Percentiles rank a stretch among this genome's conserved stretches.
phyloP scores from a whole-genome alignment of 768 basidiomycete species.

The Podaxis carcinomalis region DNA sequence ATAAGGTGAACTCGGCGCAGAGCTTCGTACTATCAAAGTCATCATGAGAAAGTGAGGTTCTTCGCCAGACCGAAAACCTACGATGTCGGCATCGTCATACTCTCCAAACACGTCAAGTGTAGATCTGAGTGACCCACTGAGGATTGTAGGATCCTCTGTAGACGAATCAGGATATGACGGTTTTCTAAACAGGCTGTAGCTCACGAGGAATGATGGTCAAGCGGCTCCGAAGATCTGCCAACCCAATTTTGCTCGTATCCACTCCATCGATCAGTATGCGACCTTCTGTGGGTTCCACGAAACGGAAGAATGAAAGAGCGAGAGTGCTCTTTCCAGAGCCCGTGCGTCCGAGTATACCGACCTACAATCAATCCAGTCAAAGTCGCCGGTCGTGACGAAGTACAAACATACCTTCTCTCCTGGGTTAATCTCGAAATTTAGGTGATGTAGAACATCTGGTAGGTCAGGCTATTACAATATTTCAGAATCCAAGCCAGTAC shows the following conservation, averaged over 20 bases:
- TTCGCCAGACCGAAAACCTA: slow-evolving; percentile 27
- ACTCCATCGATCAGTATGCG: slow-evolving; percentile 72
- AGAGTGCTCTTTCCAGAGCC: slow-evolving; percentile 79
- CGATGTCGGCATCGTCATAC: slow-evolving; percentile 80
- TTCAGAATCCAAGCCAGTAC: neutral
- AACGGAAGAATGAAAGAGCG: slow-evolving; percentile 82
- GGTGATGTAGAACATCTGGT: slow-evolving; percentile 76
- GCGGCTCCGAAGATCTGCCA: slow-evolving; percentile 72
- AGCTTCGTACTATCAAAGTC: slow-evolving; percentile 59
- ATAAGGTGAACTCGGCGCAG: slow-evolving; percentile 83
- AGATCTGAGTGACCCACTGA: slow-evolving; percentile 78
- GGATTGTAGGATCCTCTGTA: slow-evolving; percentile 83
- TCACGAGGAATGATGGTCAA: slow-evolving; percentile 60
- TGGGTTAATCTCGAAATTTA: slow-evolving; percentile 70
- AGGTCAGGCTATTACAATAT: slow-evolving; percentile 63
- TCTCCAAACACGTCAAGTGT: slow-evolving; percentile 85
- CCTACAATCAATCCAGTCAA: slow-evolving; percentile 26
- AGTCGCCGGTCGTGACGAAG: neutral
- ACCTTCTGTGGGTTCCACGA: slow-evolving; percentile 78
- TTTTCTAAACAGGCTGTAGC: slow-evolving; percentile 14
- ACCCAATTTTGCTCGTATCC: slow-evolving; percentile 74
- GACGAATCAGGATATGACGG: neutral
- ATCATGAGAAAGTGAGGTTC: neutral
- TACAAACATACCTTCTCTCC: slow-evolving; percentile 65
- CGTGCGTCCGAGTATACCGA: slow-evolving; percentile 70